Evolutionary conservation across 2,329 filamentous ascomycete species (phyloP), one percentile per base, ranked within the genome.

Genomic region (Pestalotiopsis sp.): DNA sequence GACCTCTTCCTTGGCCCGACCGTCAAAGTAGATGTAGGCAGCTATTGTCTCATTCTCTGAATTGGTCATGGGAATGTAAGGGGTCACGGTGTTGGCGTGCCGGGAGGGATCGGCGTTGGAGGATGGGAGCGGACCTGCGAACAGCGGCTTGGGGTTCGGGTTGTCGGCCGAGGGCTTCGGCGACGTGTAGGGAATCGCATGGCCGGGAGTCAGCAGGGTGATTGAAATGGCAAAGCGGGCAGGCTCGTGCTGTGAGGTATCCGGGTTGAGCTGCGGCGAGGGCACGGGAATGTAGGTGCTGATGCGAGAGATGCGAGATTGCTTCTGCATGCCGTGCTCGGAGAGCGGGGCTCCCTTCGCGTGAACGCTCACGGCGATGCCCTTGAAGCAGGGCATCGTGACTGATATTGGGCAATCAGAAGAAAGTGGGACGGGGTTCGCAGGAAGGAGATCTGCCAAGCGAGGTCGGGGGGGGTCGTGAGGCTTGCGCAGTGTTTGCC

Each of bases 11-110:
- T 99, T 99, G 70, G 89, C 88, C 71, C 96, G 88, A 20, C 96
- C 96, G 80, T 99, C 96, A 77, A 99, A 99, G 83, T 99, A 99
- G 75, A 99, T 98, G 80, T 99, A 99, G 49, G 95, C 96, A 39
- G 96, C 96, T 75, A 99, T 95, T 14, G 96, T 99, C 83, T 99
- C 96, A 80, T 98, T 97, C 68, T 94, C 92, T 39, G 93, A 97
- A 70, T 93, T 91, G 23, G 96, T 98, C 83, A 98, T 90, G 66
- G 96, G 93, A 71, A 95, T 92, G 82, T 99, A 99, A 1, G 95
- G 94, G 67, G 88, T 90, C 71, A 98, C 87, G n/a, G 85, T 81
- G 72, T 87, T 86, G 68, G 81, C 79, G 72, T 81, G 82, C 73
- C 83, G 85, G 39, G 82, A 81, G 56, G 81, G 82, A 67, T 86